A percentile compares a stretch with the other conserved stretches of the same genome.
Evolutionary conservation across 1,139 yeast species (phyloP).

Genomic region (Saccharomyces hybrid): DNA sequence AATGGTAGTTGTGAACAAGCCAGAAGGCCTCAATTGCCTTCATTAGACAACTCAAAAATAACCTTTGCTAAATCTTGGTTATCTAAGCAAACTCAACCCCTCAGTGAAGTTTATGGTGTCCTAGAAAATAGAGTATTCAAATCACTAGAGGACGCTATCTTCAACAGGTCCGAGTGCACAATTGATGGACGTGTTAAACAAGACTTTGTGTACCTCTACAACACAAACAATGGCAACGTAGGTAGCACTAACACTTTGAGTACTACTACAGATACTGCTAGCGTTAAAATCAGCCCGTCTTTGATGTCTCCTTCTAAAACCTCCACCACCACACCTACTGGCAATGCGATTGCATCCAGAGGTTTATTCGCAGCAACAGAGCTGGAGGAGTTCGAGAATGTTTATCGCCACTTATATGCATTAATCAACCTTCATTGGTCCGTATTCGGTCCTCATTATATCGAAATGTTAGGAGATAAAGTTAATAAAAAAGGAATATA

Average conservation of each 20-base stretch:
- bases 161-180: slow-evolving; percentile 27
- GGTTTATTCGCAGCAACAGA: slow-evolving; percentile 21
- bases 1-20: background rate
- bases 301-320: slow-evolving; percentile 3
- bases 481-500: slow-evolving; percentile 10
- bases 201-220: slow-evolving; percentile 30
- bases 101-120: slow-evolving; percentile 68
- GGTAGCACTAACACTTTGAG: slow-evolving; percentile 1
- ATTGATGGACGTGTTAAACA: slow-evolving; percentile 31
- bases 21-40: slow-evolving; percentile 10
- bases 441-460: slow-evolving; percentile 31
- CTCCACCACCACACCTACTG: background rate
- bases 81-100: slow-evolving; percentile 77
- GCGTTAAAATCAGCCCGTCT: slow-evolving; percentile 1
- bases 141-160: slow-evolving; percentile 26
- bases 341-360: slow-evolving; percentile 2
- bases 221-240: slow-evolving; percentile 7
- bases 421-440: slow-evolving; percentile 33
- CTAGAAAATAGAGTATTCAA: slow-evolving; percentile 65
- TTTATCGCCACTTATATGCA: slow-evolving; percentile 31
- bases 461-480: slow-evolving; percentile 26
- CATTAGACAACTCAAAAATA: slow-evolving; percentile 33
- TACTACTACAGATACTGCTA: background rate
- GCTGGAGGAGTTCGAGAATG: slow-evolving; percentile 30
- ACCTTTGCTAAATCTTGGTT: slow-evolving; percentile 77